A percentile compares a stretch with the other conserved stretches of the same genome.
Evolutionary conservation across 345 rosid genomes (phyloP).

Genomic region (Populus euphratica): DNA sequence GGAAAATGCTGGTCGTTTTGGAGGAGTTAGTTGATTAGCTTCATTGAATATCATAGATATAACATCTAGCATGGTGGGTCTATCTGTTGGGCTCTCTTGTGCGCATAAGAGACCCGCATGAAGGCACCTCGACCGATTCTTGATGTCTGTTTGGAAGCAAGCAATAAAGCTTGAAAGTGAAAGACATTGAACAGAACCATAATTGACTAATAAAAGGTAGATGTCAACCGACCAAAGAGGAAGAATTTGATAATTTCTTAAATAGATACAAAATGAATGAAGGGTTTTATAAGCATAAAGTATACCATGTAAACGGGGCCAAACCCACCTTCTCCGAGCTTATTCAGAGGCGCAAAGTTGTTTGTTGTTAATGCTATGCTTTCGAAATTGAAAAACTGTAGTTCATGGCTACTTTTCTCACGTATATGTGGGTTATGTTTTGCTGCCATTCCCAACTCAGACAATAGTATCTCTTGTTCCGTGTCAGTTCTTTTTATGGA

Average conservation of each 20-base stretch:
- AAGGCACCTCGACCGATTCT: slow-evolving; percentile 4
- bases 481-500: background rate
- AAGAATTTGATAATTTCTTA: background rate
- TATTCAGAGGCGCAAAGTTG: slow-evolving; percentile 18
- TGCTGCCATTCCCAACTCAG: background rate
- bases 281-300: background rate
- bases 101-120: background rate
- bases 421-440: background rate
- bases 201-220: background rate
- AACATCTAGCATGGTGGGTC: slow-evolving; percentile 24
- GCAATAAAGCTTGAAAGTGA: background rate
- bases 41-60: slow-evolving; percentile 14
- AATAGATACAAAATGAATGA: background rate
- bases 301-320: slow-evolving; percentile 25
- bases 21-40: background rate
- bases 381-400: slow-evolving; percentile 21
- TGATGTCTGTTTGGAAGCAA: background rate
- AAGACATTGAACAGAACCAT: background rate
- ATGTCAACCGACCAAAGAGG: too few species aligned
- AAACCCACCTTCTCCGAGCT: slow-evolving; percentile 28
- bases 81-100: slow-evolving; percentile 13
- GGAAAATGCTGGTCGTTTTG: slow-evolving; percentile 19
- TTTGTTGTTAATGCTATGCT: slow-evolving; percentile 16
- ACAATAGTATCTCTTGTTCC: slow-evolving; percentile 4
- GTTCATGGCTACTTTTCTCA: slow-evolving; percentile 1